A percentile compares a stretch with the other conserved stretches of the same genome.
Evolutionary conservation across 192 early-diverging fungal species (phyloP).

Genomic region (Nowakowskiella sp.): DNA sequence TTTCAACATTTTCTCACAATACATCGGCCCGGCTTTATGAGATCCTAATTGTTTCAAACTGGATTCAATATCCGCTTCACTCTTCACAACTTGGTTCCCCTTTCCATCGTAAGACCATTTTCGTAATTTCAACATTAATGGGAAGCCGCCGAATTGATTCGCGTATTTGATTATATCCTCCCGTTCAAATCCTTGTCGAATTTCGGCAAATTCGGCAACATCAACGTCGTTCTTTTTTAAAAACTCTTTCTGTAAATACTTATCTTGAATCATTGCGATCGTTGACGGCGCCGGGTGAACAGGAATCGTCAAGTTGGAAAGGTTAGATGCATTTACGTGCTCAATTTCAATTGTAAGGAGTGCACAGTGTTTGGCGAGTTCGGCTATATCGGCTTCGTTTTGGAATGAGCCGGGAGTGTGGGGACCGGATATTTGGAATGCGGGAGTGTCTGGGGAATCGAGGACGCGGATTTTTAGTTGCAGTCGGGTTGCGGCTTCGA

Average conservation of each 20-base stretch:
- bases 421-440: slow-evolving; percentile 75
- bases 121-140: slow-evolving; percentile 93
- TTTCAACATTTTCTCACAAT: slow-evolving; percentile 89
- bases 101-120: slow-evolving; percentile 90
- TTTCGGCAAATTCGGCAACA: slow-evolving; percentile 60
- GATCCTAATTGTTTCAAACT: slow-evolving; percentile 51
- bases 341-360: slow-evolving; percentile 98
- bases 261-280: slow-evolving; percentile 91
- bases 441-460: slow-evolving; percentile 66
- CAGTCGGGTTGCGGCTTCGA: slow-evolving; percentile 89
- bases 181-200: slow-evolving; percentile 33
- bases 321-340: slow-evolving; percentile 75
- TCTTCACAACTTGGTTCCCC: slow-evolving; percentile 85
- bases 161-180: slow-evolving; percentile 37
- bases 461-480: slow-evolving; percentile 78
- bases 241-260: slow-evolving; percentile 83
- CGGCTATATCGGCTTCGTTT: slow-evolving; percentile 63
- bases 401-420: slow-evolving; percentile 85
- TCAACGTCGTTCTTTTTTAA: slow-evolving; percentile 59
- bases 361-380: slow-evolving; percentile 65
- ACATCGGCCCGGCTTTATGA: slow-evolving; percentile 53
- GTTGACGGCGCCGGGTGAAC: slow-evolving; percentile 80
- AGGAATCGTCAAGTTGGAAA: slow-evolving; percentile 40
- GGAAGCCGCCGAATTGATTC: slow-evolving; percentile 55
- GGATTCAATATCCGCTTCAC: slow-evolving; percentile 53